Evolutionary conservation across 805 yeast species (phyloP).

Genomic region (Metschnikowia reukaufii): DNA sequence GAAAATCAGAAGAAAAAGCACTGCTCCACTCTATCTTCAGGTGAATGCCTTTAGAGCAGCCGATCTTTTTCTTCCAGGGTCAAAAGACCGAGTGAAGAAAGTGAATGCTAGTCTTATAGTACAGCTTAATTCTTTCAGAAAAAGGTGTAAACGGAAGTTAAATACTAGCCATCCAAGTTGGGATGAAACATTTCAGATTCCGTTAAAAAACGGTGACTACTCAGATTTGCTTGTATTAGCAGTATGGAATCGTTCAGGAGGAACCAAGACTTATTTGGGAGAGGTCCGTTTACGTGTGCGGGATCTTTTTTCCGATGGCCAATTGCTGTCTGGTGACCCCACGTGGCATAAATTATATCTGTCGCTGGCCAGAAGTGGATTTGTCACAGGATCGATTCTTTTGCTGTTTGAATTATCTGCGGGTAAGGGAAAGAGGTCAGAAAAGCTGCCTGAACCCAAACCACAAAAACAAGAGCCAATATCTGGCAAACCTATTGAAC

Average conservation of each 20-base stretch:
- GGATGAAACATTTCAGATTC: constrained; percentile 36
- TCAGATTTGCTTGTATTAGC: constrained; percentile 32
- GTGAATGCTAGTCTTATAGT: constrained; percentile 41
- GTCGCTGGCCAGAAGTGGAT: constrained; percentile 37
- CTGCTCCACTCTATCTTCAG: constrained; percentile 25
- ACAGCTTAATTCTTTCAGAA: constrained; percentile 30
- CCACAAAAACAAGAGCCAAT: neutral
- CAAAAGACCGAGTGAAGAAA: constrained; percentile 17
- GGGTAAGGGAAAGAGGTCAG: constrained; percentile 16
- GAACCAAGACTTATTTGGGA: constrained; percentile 41
- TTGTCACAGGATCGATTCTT: constrained; percentile 49
- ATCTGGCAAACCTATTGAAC: neutral
- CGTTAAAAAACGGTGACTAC: constrained; percentile 29
- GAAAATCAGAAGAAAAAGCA: constrained; percentile 12
- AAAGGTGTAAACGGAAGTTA: constrained; percentile 31
- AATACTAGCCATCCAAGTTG: constrained; percentile 41
- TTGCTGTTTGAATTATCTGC: constrained; percentile 42
- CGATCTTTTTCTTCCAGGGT: constrained; percentile 29
- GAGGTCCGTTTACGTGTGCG: constrained; percentile 34
- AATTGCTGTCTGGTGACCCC: constrained; percentile 27
- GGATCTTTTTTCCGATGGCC: constrained; percentile 27
- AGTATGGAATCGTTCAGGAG: constrained; percentile 42
- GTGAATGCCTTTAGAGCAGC: constrained; percentile 42
- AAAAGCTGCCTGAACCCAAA: neutral
- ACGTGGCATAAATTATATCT: constrained; percentile 49